Evolutionary conservation across 2,329 filamentous ascomycete genomes (phyloP).

Genomic region (Aspergillus sp.): DNA sequence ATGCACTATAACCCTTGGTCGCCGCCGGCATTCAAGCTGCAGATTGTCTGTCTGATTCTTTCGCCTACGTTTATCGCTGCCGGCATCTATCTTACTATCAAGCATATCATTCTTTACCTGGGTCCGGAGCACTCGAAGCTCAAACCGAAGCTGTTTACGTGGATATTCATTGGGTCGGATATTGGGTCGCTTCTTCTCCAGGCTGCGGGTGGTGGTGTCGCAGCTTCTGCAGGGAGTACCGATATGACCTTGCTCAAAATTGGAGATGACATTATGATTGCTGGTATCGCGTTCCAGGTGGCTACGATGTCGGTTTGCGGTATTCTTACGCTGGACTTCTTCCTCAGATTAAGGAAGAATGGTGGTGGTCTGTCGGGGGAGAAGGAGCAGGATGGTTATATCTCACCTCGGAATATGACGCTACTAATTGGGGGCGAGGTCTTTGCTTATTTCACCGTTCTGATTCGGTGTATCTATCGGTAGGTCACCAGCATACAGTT

Average conservation of each 20-base stretch:
- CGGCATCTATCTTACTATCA: constrained; percentile 51
- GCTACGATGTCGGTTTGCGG: constrained; percentile 40
- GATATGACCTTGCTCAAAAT: constrained; percentile 34
- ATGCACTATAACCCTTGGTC: constrained; percentile 49
- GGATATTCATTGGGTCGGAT: constrained; percentile 56
- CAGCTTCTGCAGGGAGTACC: constrained; percentile 43
- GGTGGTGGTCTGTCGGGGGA: constrained; percentile 20
- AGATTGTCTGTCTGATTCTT: constrained; percentile 51
- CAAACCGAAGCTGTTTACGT: constrained; percentile 47
- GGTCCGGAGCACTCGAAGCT: constrained; percentile 45
- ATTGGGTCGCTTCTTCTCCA: constrained; percentile 54
- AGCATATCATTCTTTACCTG: constrained; percentile 52
- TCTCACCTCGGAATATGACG: constrained; percentile 15
- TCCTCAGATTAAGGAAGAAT: constrained; percentile 30
- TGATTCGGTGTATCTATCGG: constrained; percentile 41
- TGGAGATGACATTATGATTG: constrained; percentile 52
- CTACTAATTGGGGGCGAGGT: constrained; percentile 22
- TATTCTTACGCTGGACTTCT: constrained; percentile 37
- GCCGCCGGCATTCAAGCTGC: constrained; percentile 45
- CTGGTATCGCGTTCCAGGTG: constrained; percentile 54
- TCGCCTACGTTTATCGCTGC: constrained; percentile 51
- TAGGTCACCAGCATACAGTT: constrained; percentile 11
- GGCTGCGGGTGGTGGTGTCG: constrained; percentile 51
- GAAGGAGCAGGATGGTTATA: constrained; percentile 20
- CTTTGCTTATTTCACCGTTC: constrained; percentile 34